Conservation (phyloP, 352 stramenopile species). For the Plasmopara viticola region DNA sequence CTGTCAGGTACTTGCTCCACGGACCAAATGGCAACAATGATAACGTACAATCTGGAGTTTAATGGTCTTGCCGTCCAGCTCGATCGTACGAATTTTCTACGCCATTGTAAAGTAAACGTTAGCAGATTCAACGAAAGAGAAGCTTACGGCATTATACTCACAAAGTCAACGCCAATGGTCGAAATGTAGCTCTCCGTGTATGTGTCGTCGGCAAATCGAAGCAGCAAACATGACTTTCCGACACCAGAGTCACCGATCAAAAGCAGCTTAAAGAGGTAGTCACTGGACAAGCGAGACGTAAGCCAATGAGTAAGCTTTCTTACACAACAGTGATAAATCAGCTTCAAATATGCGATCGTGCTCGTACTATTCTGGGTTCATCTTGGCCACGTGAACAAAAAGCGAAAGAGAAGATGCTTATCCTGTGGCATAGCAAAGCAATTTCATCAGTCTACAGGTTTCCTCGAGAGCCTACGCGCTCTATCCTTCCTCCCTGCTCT, state of each 20-base stretch:
- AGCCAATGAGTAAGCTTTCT: conserved; percentile 9
- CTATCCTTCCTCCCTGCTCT: conserved; percentile 6
- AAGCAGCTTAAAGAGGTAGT: conserved; percentile 98
- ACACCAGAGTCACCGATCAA: conserved; percentile 97
- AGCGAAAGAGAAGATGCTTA: conserved; percentile 22
- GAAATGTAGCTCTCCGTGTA: conserved; percentile 99
- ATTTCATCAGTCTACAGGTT: conserved; percentile 4
- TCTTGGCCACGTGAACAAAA: conserved; percentile 29
- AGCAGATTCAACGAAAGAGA: conserved; percentile 6
- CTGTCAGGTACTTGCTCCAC: background rate
- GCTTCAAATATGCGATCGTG: background rate
- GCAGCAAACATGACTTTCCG: conserved; percentile 97
- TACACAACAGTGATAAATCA: conserved; percentile 1
- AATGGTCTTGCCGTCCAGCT: conserved; percentile 99
- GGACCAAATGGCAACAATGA: background rate
- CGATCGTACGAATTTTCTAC: conserved; percentile 99
- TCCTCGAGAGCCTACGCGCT: background rate
- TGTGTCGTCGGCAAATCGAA: conserved; percentile 98
- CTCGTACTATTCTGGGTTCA: conserved; percentile 93
- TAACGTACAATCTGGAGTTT: conserved; percentile 97
- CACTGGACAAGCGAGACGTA: conserved; percentile 48
- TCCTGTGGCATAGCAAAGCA: conserved; percentile 14
- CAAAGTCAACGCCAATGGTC: conserved; percentile 99
- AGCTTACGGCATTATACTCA: conserved; percentile 51
- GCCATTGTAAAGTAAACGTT: conserved; percentile 14